A percentile compares a stretch with the other conserved stretches of the same genome.
Conservation (phyloP, 768 basidiomycete genomes). For the Leccinum arenicola region DNA sequence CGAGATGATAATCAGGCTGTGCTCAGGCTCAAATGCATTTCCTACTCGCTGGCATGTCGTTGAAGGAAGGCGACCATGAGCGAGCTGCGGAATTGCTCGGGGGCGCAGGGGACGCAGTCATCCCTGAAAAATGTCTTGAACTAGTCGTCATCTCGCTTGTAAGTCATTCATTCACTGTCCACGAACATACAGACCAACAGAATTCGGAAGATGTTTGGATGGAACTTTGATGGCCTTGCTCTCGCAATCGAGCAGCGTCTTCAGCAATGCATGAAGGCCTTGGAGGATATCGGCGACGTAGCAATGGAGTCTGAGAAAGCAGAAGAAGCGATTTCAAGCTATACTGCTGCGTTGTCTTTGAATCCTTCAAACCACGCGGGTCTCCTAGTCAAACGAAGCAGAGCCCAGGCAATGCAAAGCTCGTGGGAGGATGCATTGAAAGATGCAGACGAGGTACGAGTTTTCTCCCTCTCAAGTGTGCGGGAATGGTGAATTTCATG, state of each 20-base stretch:
- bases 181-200: neutral
- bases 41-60: neutral
- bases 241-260: neutral
- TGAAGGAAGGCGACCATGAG: neutral
- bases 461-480: too few relatives aligned
- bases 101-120: neutral
- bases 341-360: conserved; percentile 1
- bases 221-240: conserved; percentile 9
- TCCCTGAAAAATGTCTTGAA: neutral
- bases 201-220: conserved; percentile 7
- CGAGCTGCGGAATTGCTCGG: neutral
- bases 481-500: rapidly evolving
- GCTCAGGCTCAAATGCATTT: conserved; percentile 9
- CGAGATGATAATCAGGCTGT: neutral
- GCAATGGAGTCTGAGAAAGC: neutral
- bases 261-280: neutral
- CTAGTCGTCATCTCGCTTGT: conserved; percentile 9
- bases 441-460: conserved; percentile 12
- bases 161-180: neutral
- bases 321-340: conserved; percentile 1
- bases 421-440: conserved; percentile 8
- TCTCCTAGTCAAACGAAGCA: conserved; percentile 12
- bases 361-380: neutral
- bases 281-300: neutral
- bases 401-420: neutral